A percentile compares a stretch with the other conserved stretches of the same genome.
phyloP scores from a whole-genome alignment of 2,329 filamentous ascomycete genomes.

The Xylaria sp. region DNA sequence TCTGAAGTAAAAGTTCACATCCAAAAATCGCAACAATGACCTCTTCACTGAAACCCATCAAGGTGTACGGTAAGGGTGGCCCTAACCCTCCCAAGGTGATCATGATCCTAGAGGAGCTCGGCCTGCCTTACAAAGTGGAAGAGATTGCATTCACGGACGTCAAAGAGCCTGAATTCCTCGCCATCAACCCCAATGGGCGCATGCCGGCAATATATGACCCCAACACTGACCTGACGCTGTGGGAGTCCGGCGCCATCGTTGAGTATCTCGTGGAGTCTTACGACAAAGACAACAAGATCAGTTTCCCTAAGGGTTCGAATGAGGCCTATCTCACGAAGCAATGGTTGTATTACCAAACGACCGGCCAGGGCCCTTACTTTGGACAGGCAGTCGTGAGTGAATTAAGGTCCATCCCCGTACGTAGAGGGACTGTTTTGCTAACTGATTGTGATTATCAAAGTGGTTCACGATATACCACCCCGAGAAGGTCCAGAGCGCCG shows the following conservation, averaged over 20 bases:
- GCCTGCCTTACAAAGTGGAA: constrained; percentile 46
- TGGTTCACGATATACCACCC: constrained; percentile 57
- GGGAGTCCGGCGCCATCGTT: constrained; percentile 43
- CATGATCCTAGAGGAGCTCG: constrained; percentile 49
- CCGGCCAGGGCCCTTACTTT: constrained; percentile 61
- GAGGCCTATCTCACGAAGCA: constrained; percentile 56
- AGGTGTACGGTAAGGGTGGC: constrained; percentile 43
- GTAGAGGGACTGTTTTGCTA: background rate
- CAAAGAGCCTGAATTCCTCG: constrained; percentile 34
- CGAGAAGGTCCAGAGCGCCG: constrained; percentile 56
- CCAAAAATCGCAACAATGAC: constrained; percentile 11
- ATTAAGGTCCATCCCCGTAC: background rate
- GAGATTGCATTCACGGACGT: constrained; percentile 23
- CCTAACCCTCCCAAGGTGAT: constrained; percentile 50
- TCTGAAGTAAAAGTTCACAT: background rate
- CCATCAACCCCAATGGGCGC: constrained; percentile 41
- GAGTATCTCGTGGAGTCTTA: constrained; percentile 46
- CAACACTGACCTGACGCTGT: constrained; percentile 39
- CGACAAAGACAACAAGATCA: constrained; percentile 54
- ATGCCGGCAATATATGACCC: constrained; percentile 41
- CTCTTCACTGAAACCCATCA: constrained; percentile 48
- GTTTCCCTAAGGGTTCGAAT: constrained; percentile 49
- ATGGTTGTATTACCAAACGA: constrained; percentile 59
- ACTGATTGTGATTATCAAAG: constrained; percentile 1
- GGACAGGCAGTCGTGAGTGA: constrained; percentile 53